Evolutionary conservation across 176 grass and related monocot genomes (phyloP).

Genomic region (Typha latifolia): DNA sequence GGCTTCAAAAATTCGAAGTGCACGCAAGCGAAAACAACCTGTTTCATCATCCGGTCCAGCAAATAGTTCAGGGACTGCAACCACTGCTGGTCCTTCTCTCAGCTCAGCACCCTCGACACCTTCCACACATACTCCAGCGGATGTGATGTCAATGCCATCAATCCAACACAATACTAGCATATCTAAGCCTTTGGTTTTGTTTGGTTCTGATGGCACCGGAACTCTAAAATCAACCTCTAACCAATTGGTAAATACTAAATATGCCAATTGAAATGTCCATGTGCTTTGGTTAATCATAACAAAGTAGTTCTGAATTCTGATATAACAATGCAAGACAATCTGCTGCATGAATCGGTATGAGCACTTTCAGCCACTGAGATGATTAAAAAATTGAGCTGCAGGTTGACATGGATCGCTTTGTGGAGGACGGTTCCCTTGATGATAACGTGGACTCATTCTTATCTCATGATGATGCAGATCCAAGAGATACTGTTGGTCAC

Average conservation of each 20-base stretch:
- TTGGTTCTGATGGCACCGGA: constrained; percentile 64
- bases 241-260: constrained; percentile 55
- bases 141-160: constrained; percentile 70
- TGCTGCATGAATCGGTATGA: background rate
- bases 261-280: no score
- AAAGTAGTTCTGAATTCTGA: background rate
- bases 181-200: constrained; percentile 69
- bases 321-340: background rate
- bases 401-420: constrained; percentile 87
- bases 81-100: constrained; percentile 87
- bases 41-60: constrained; percentile 58
- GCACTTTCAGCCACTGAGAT: background rate
- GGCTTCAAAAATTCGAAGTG: constrained; percentile 50
- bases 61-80: constrained; percentile 83
- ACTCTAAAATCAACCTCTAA: constrained; percentile 79
- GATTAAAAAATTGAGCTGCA: constrained; percentile 26
- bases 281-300: background rate
- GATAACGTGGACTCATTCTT: constrained; percentile 99
- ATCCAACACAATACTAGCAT: constrained; percentile 61
- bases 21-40: constrained; percentile 71
- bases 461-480: constrained; percentile 96
- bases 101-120: constrained; percentile 94
- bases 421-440: constrained; percentile 89
- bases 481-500: constrained; percentile 71
- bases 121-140: constrained; percentile 88